Conservation (phyloP, 805 yeast genomes). For the Lipomyces kockii region DNA sequence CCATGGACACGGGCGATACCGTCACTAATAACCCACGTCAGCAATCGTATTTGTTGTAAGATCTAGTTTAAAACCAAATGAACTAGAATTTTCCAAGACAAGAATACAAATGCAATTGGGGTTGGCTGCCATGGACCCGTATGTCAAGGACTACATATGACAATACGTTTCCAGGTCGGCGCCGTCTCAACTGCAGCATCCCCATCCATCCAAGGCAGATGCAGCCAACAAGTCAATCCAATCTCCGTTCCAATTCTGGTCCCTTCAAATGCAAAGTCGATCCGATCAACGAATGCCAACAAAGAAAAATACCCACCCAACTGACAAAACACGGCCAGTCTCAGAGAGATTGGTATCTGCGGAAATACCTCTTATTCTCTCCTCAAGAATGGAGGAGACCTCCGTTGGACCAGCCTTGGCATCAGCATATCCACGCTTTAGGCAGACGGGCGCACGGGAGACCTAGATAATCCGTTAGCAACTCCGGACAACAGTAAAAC, state of each 20-base stretch:
- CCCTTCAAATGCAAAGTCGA: background rate
- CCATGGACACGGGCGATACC: slow-evolving; percentile 99
- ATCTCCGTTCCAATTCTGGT: background rate
- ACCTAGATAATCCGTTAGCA: slow-evolving; percentile 10
- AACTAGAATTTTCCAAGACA: background rate
- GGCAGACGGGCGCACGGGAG: slow-evolving; percentile 38
- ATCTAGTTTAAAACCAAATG: background rate
- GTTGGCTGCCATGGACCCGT: background rate
- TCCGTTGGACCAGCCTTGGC: slow-evolving; percentile 99
- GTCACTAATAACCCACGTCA: slow-evolving; percentile 63
- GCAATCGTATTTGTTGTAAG: slow-evolving; percentile 19
- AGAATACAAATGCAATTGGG: background rate
- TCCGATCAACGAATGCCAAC: background rate
- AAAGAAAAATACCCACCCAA: slow-evolving; percentile 68
- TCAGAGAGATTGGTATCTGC: slow-evolving; percentile 97
- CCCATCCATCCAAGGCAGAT: background rate
- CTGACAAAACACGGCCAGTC: slow-evolving; percentile 98
- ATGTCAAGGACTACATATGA: background rate
- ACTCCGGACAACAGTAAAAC: background rate
- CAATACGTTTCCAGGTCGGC: too few relatives aligned
- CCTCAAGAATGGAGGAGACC: slow-evolving; percentile 98
- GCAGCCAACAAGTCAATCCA: background rate
- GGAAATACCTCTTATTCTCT: slow-evolving; percentile 98
- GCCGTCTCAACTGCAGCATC: background rate
- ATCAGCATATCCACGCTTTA: slow-evolving; percentile 82